These are phyloP conservation scores for Carex littledalei DNA, from an alignment of 176 grass and related monocot species.

Conservation along the genomic window DNA sequence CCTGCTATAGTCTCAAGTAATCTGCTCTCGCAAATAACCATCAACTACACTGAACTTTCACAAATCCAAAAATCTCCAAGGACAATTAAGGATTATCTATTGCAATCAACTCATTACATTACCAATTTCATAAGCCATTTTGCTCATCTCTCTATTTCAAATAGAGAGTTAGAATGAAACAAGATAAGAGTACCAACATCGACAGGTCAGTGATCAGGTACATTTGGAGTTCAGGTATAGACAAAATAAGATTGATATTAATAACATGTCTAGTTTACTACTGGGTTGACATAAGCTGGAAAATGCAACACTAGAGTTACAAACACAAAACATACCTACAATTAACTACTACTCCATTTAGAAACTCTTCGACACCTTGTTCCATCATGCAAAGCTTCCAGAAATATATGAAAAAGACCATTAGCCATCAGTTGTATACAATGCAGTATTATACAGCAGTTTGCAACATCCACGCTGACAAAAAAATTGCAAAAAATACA, in stretches of 20 bases:
- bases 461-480: not conserved
- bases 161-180: conserved; percentile 1
- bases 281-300: not conserved
- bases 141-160: not conserved
- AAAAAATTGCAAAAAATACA: not conserved
- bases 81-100: not conserved
- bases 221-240: not conserved
- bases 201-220: too few relatives aligned
- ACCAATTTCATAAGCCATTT: not conserved
- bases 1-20: not conserved
- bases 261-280: not conserved
- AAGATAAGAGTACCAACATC: not conserved
- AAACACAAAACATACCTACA: conserved; percentile 54
- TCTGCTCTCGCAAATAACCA: not conserved
- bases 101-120: not conserved
- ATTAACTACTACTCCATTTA: conserved; percentile 49
- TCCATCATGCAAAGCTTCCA: conserved; percentile 71
- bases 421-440: not conserved
- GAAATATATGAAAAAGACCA: conserved; percentile 4
- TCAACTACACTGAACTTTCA: not conserved
- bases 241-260: not conserved
- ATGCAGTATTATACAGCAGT: not conserved
- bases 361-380: conserved; percentile 39
- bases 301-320: too few relatives aligned
- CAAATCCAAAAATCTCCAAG: not conserved